phyloP scores from a whole-genome alignment of 1,284 basidiomycete genomes.

The Ceratobasidium sp. region DNA sequence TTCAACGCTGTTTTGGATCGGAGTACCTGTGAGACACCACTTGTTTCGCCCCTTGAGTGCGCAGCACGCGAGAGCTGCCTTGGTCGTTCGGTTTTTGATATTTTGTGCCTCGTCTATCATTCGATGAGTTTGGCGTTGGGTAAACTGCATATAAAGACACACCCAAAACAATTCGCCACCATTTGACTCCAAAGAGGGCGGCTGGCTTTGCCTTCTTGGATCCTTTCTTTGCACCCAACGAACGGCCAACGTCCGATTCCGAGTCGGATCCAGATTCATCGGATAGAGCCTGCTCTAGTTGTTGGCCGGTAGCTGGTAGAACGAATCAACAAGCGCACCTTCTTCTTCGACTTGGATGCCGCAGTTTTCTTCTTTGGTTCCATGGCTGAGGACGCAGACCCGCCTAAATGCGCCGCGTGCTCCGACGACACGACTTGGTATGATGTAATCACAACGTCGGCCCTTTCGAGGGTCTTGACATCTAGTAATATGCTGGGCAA shows the following conservation, averaged over 20 bases:
- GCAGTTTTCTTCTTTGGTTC: constrained; percentile 58
- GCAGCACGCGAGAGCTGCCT: constrained; percentile 83
- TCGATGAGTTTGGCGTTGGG: constrained; percentile 25
- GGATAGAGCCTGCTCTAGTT: constrained; percentile 54
- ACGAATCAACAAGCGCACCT: constrained; percentile 57
- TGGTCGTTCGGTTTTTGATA: constrained; percentile 93
- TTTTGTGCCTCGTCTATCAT: constrained; percentile 93
- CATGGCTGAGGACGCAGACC: constrained; percentile 55
- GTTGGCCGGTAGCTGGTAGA: constrained; percentile 57
- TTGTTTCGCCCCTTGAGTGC: constrained; percentile 81
- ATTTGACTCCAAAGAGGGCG: constrained; percentile 82
- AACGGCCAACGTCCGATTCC: constrained; percentile 43
- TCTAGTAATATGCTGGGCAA: constrained; percentile 60
- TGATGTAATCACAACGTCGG: constrained; percentile 84
- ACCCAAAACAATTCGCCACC: constrained; percentile 90
- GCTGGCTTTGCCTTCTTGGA: constrained; percentile 42
- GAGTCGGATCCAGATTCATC: constrained; percentile 42
- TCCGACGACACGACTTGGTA: constrained; percentile 85
- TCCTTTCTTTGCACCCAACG: constrained; percentile 46
- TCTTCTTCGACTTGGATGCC: constrained; percentile 53
- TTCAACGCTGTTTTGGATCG: constrained; percentile 91
- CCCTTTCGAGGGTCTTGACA: constrained; percentile 66
- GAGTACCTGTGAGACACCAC: constrained; percentile 93
- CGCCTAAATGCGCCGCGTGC: constrained; percentile 62
- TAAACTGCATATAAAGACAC: constrained; percentile 45